Conservation (phyloP, 2,329 filamentous ascomycete species). For the Zopfia rhizophila region DNA sequence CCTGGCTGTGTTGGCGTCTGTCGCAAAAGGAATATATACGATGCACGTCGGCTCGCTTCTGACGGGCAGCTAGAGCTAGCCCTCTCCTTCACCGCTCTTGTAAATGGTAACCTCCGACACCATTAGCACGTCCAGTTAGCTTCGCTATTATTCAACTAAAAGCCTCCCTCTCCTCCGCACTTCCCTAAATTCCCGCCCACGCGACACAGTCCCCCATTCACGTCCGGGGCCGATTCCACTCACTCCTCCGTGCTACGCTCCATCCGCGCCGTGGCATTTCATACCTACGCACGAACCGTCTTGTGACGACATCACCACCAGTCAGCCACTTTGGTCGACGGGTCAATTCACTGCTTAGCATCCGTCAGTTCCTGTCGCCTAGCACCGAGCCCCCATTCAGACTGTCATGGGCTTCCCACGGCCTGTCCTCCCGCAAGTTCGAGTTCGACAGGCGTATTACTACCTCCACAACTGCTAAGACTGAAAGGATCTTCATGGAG, state of each 20-base stretch:
- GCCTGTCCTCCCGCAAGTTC: slow-evolving; percentile 27
- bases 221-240: too few relatives aligned
- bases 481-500: slow-evolving; percentile 17
- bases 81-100: slow-evolving; percentile 33
- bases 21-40: slow-evolving; percentile 25
- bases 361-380: slow-evolving; percentile 14
- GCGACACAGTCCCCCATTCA: slow-evolving; percentile 17
- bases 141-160: slow-evolving; percentile 1
- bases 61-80: background rate
- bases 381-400: slow-evolving; percentile 11
- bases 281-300: slow-evolving; percentile 10
- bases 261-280: slow-evolving; percentile 1
- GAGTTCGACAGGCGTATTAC: slow-evolving; percentile 31
- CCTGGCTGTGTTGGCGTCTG: background rate
- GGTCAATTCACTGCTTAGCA: slow-evolving; percentile 6
- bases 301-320: slow-evolving; percentile 20
- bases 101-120: slow-evolving; percentile 4
- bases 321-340: slow-evolving; percentile 2
- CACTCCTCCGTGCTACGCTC: slow-evolving; percentile 9
- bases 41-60: slow-evolving; percentile 12
- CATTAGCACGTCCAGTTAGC: slow-evolving; percentile 14
- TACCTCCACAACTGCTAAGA: slow-evolving; percentile 27
- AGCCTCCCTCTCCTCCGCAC: slow-evolving; percentile 1
- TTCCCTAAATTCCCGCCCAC: slow-evolving; percentile 12
- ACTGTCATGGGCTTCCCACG: slow-evolving; percentile 43